phyloP scores from a whole-genome alignment of 1,139 yeast genomes.

The Pichia sp. region DNA sequence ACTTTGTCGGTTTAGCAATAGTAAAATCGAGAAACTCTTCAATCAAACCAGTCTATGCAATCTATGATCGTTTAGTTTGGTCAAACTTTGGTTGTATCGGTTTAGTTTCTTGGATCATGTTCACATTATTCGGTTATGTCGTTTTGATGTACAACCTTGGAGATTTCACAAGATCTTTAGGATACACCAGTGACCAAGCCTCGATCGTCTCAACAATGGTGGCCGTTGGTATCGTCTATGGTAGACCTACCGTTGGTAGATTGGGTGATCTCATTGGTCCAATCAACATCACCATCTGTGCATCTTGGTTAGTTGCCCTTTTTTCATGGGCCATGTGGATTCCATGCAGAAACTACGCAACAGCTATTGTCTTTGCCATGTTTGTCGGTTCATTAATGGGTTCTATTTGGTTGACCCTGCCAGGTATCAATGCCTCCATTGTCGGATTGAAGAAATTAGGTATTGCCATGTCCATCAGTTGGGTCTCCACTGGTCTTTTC shows the following conservation, averaged over 20 bases:
- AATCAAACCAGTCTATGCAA: conserved; percentile 38
- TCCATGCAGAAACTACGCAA: conserved; percentile 53
- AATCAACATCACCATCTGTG: conserved; percentile 35
- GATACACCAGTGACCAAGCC: conserved; percentile 42
- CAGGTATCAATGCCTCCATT: conserved; percentile 38
- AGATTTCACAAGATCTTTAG: conserved; percentile 45
- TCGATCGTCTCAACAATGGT: conserved; percentile 46
- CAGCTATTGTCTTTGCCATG: conserved; percentile 46
- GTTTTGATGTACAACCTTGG: conserved; percentile 44
- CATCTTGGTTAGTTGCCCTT: conserved; percentile 34
- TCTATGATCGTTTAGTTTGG: conserved; percentile 36
- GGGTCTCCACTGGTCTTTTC: conserved; percentile 44
- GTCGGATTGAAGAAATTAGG: conserved; percentile 51
- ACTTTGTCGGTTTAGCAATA: conserved; percentile 33
- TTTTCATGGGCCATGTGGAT: conserved; percentile 59
- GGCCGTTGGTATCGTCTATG: conserved; percentile 41
- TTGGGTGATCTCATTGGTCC: conserved; percentile 42
- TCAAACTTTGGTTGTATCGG: conserved; percentile 37
- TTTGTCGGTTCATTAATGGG: conserved; percentile 53
- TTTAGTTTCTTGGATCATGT: conserved; percentile 35
- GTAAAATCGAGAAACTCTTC: conserved; percentile 29
- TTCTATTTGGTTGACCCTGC: conserved; percentile 40
- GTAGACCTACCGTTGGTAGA: conserved; percentile 43
- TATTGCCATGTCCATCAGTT: conserved; percentile 46
- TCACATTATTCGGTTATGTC: conserved; percentile 47